phyloP scores from a whole-genome alignment of 352 stramenopile genomes.

The Pilasporangium apinafurcum region DNA sequence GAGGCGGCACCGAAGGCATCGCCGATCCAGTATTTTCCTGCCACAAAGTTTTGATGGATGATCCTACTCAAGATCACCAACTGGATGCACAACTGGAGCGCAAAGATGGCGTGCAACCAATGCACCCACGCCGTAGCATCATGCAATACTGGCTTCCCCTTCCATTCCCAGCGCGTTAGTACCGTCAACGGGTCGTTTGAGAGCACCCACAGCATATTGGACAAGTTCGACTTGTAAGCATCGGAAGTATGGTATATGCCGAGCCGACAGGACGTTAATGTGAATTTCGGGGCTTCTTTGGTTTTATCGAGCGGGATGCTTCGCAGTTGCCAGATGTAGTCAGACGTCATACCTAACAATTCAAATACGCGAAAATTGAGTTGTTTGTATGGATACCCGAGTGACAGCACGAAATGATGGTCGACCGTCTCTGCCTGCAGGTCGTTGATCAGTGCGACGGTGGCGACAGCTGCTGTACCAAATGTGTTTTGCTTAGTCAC shows the following conservation, averaged over 20 bases:
- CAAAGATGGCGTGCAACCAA: conserved; percentile 27
- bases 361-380: conserved; percentile 23
- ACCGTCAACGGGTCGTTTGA: background rate
- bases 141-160: background rate
- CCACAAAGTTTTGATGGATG: conserved; percentile 16
- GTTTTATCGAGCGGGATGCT: conserved; percentile 9
- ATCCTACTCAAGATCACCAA: conserved; percentile 22
- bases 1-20: conserved; percentile 32
- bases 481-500: conserved; percentile 9
- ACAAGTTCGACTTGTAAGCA: conserved; percentile 17
- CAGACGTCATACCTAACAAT: conserved; percentile 7
- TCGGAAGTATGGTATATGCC: conserved; percentile 19
- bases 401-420: conserved; percentile 18
- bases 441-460: conserved; percentile 16
- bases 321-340: conserved; percentile 13
- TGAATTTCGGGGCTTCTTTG: conserved; percentile 14
- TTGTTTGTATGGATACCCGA: conserved; percentile 22
- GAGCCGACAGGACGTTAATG: conserved; percentile 18
- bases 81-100: conserved; percentile 17
- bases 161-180: conserved; percentile 3
- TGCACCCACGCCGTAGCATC: conserved; percentile 36
- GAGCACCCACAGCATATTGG: conserved; percentile 8
- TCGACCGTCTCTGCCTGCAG: conserved; percentile 14
- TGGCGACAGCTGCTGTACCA: conserved; percentile 15
- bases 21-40: conserved; percentile 32